phyloP scores from a whole-genome alignment of 2,329 filamentous ascomycete genomes.

The Tympanopsis confertula region DNA sequence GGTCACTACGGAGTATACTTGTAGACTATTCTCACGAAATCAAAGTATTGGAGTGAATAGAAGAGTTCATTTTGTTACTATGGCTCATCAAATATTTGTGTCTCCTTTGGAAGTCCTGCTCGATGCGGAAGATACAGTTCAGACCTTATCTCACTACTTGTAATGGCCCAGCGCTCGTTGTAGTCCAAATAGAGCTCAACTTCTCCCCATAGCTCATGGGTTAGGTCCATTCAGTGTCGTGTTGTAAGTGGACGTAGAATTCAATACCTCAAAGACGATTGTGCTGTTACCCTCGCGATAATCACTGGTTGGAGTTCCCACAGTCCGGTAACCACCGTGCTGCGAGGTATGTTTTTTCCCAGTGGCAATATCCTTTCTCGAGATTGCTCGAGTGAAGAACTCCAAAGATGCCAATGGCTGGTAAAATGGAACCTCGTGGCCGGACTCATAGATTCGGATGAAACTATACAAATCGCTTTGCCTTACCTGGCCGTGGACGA shows the following conservation, averaged over 20 bases:
- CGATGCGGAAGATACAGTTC: too few relatives aligned
- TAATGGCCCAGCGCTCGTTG: too few relatives aligned
- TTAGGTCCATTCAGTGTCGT: constrained; percentile 14
- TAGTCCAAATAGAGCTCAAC: too few relatives aligned
- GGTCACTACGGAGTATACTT: too few relatives aligned
- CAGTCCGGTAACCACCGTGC: constrained; percentile 18
- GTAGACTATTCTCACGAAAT: too few relatives aligned
- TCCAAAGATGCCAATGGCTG: constrained; percentile 36
- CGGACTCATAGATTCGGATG: constrained; percentile 30
- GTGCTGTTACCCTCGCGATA: constrained; percentile 29
- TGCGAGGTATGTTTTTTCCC: constrained; percentile 18
- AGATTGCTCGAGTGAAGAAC: constrained; percentile 35
- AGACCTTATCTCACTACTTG: too few relatives aligned
- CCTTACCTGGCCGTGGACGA: constrained; percentile 31
- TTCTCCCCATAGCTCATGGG: too few relatives aligned
- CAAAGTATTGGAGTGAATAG: too few relatives aligned
- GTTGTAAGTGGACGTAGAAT: constrained; percentile 18
- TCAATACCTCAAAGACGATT: constrained; percentile 17
- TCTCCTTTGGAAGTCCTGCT: too few relatives aligned
- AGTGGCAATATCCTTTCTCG: constrained; percentile 37
- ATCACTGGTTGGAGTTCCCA: constrained; percentile 24
- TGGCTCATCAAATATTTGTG: too few relatives aligned
- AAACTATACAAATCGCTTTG: constrained; percentile 35
- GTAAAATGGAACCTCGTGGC: constrained; percentile 34
- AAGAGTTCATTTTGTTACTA: too few relatives aligned